Percentiles rank a stretch among this genome's conserved stretches.
These are phyloP conservation scores for Starmerella vaccinii DNA, from an alignment of 805 yeast species.

Conservation along the genomic window DNA sequence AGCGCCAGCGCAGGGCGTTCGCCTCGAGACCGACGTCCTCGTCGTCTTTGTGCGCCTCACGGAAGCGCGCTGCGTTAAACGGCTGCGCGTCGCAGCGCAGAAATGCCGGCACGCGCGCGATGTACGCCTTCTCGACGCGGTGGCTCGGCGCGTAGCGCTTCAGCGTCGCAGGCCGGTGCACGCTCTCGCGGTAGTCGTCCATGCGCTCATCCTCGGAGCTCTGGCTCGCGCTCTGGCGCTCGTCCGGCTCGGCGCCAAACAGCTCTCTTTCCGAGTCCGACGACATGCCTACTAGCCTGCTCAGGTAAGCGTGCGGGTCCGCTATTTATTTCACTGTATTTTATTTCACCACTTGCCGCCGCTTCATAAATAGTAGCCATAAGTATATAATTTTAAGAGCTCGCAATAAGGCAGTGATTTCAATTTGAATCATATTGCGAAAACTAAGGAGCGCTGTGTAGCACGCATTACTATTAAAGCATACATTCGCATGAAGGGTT, in stretches of 20 bases:
- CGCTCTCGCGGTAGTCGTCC: slow-evolving; percentile 14
- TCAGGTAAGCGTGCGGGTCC: slow-evolving; percentile 4
- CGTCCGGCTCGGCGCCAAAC: slow-evolving; percentile 18
- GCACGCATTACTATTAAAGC: too few species aligned
- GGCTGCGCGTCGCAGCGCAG: slow-evolving; percentile 75
- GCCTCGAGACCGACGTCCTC: slow-evolving; percentile 43
- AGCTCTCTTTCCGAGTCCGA: slow-evolving; percentile 22
- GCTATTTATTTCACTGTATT: too few species aligned
- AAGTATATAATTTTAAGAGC: too few species aligned
- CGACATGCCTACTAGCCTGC: slow-evolving; percentile 5
- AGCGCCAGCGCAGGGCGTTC: slow-evolving; percentile 91
- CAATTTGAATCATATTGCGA: too few species aligned
- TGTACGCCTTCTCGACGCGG: slow-evolving; percentile 11
- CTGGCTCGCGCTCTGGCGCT: slow-evolving; percentile 4
- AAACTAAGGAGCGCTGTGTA: too few species aligned
- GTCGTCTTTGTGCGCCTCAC: slow-evolving; percentile 25
- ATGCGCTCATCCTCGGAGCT: slow-evolving; percentile 9
- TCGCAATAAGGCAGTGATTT: too few species aligned
- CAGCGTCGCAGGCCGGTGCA: slow-evolving; percentile 14
- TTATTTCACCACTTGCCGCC: too few species aligned
- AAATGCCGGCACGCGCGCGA: slow-evolving; percentile 63
- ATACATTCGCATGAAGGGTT: too few species aligned
- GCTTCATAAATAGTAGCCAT: too few species aligned
- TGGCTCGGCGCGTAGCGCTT: slow-evolving; percentile 25
- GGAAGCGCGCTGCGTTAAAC: slow-evolving; percentile 42